These are phyloP conservation scores for Cyphellophora europaea DNA, from an alignment of 2,329 filamentous ascomycete genomes.

Conservation along the genomic window DNA sequence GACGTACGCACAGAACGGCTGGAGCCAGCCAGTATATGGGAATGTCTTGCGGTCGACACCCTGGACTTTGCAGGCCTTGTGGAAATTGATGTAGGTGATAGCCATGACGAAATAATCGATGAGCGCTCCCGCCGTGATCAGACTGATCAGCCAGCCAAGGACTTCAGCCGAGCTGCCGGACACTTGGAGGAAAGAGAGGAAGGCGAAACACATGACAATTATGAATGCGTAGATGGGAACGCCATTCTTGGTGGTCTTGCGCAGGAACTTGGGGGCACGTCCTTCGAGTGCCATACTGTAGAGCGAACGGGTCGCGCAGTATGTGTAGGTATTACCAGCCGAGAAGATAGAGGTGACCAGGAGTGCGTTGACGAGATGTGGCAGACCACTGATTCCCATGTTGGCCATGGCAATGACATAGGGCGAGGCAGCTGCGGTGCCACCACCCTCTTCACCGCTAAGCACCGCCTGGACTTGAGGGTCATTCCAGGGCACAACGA, in stretches of 20 bases:
- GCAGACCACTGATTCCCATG: constrained; percentile 43
- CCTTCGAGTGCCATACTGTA: constrained; percentile 46
- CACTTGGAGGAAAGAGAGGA: constrained; percentile 45
- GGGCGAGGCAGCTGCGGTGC: constrained; percentile 45
- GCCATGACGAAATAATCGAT: constrained; percentile 56
- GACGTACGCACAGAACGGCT: constrained; percentile 44
- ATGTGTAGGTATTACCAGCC: constrained; percentile 47
- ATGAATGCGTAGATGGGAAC: constrained; percentile 52
- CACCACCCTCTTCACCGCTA: constrained; percentile 37
- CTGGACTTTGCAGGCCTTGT: constrained; percentile 43
- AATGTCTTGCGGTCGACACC: constrained; percentile 42
- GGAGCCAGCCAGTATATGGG: constrained; percentile 50
- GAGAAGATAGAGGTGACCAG: constrained; percentile 46
- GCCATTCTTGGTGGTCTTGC: constrained; percentile 50
- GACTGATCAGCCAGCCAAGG: constrained; percentile 45
- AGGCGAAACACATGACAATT: constrained; percentile 44
- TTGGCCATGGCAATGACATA: constrained; percentile 56
- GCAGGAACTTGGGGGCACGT: constrained; percentile 44
- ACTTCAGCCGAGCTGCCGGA: constrained; percentile 40
- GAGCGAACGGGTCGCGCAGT: constrained; percentile 43
- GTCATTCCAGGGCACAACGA: constrained; percentile 60
- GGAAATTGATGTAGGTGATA: constrained; percentile 51
- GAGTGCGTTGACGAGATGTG: constrained; percentile 49
- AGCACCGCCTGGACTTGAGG: constrained; percentile 34
- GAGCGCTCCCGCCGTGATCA: constrained; percentile 22